Percentiles rank a stretch among this genome's conserved stretches.
phyloP scores from a whole-genome alignment of 768 basidiomycete species.

The Steccherinum ochraceum region DNA sequence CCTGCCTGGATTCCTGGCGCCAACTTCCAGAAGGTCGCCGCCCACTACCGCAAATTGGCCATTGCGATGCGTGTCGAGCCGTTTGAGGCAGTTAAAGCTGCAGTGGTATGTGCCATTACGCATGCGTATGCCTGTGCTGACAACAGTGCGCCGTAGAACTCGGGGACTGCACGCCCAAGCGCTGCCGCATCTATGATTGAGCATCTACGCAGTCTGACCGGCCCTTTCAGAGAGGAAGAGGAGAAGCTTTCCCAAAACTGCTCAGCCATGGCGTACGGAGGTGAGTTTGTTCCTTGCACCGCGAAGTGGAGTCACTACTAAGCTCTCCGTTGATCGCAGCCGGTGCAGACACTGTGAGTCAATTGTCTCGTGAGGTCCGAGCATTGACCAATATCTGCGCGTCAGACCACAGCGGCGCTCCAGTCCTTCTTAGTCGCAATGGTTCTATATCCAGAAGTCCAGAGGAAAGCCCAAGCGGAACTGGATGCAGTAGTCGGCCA shows the following conservation, averaged over 20 bases:
- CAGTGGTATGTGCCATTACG: constrained; percentile 5
- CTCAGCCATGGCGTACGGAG: not conserved
- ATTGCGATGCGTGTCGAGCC: constrained; percentile 9
- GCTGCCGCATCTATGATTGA: not conserved
- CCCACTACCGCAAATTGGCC: constrained; percentile 5
- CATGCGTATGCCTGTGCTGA: no score
- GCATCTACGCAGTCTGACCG: not conserved
- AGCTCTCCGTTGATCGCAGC: no score
- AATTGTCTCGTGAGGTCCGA: no score
- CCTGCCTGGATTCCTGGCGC: constrained; percentile 19
- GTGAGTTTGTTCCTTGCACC: no score
- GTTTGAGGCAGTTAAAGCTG: constrained; percentile 12
- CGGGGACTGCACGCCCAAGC: not conserved
- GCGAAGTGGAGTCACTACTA: no score
- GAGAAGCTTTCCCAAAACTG: not conserved
- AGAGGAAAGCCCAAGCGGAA: constrained; percentile 8
- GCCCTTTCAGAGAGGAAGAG: not conserved
- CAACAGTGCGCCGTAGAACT: no score
- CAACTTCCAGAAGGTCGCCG: constrained; percentile 12
- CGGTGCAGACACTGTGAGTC: not conserved
- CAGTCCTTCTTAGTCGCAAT: constrained; percentile 2
- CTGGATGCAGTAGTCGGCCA: constrained; percentile 4
- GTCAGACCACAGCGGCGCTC: constrained; percentile 2
- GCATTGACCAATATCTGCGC: no score
- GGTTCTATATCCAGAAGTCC: constrained; percentile 6